A percentile compares a stretch with the other conserved stretches of the same genome.
Evolutionary conservation across 2,329 filamentous ascomycete species (phyloP).

Genomic region (Coniochaeta pulveracea): DNA sequence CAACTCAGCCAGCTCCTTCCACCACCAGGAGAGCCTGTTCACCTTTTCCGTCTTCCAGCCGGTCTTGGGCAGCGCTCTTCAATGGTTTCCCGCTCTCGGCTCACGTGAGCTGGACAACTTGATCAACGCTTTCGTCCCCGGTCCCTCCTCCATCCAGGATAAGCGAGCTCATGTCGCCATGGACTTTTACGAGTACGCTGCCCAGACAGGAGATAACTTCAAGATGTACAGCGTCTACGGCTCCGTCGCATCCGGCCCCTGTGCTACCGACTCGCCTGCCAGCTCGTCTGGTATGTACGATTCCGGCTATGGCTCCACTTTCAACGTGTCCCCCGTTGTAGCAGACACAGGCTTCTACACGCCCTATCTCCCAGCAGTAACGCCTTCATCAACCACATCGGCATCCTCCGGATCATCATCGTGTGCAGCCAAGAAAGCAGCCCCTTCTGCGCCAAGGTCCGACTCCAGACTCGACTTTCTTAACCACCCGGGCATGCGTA

Average conservation of each 20-base stretch:
- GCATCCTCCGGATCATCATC: constrained; percentile 8
- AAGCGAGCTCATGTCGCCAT: constrained; percentile 47
- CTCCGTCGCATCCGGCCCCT: constrained; percentile 21
- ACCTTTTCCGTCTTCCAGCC: constrained; percentile 52
- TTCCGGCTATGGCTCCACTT: constrained; percentile 33
- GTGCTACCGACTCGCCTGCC: constrained; percentile 30
- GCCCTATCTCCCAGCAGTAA: constrained; percentile 17
- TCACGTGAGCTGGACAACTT: constrained; percentile 48
- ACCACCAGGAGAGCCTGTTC: too few relatives aligned
- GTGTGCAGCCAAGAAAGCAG: constrained; percentile 16
- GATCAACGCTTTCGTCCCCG: constrained; percentile 45
- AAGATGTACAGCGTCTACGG: constrained; percentile 47
- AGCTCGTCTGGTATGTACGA: constrained; percentile 28
- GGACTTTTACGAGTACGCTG: constrained; percentile 45
- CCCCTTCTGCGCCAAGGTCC: constrained; percentile 13
- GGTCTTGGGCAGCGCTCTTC: constrained; percentile 40
- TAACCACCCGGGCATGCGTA: constrained; percentile 51
- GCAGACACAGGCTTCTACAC: constrained; percentile 35
- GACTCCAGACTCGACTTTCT: constrained; percentile 33
- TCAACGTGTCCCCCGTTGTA: constrained; percentile 36
- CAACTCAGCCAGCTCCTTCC: constrained; percentile 19
- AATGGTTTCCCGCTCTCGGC: constrained; percentile 58
- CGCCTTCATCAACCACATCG: constrained; percentile 19
- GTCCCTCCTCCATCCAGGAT: constrained; percentile 39
- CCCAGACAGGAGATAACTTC: constrained; percentile 43